Evolutionary conservation across 2,329 filamentous ascomycete genomes (phyloP), one percentile per base, ranked within the genome.

Genomic region (Aureobasidium lini): DNA sequence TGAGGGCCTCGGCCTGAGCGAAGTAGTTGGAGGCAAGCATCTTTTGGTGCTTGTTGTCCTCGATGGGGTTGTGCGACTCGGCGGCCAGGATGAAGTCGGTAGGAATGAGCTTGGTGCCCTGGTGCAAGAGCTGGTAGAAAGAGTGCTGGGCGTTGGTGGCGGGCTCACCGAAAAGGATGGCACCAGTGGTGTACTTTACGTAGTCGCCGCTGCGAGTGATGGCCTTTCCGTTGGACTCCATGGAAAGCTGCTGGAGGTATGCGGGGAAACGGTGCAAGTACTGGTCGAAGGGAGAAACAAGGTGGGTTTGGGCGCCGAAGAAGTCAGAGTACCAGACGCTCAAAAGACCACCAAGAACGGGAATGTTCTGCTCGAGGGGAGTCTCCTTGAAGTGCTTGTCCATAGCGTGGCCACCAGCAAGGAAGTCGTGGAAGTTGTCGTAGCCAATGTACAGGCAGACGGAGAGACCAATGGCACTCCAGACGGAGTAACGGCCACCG

Each of bases 301-400:
- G 84, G 77, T 97, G 94, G 62, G 94, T 97, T 79, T 99, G 94
- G 56, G 94, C 91, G 73, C 92, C 92, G 77, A 95, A 99, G 79
- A 97, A 97, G 81, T 99, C 89, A 63, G 90, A 95, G 81, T 99
- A 99, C 91, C 92, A 99, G 60, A 99, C 92, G 69, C 91, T 96
- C 71, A 99, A 77, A 32, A 99, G 85, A 75, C 93, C 94, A 72
- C 88, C 94, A 66, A 99, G 81, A 56, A 90, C 83, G 61, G 94
- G 94, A 66, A 99, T 97, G 79, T 99, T 99, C 78, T 97, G 80
- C 78, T 92, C 88, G 31, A 97, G 80, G 7, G 94, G 92, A 23
- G 94, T 86, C 71, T 90, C 86, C 69, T 86, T 85, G 86, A 99
- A 99, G 82, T 99, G 94, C 80, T 90, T 91, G 81, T 99, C 94